Evolutionary conservation across 805 yeast genomes (phyloP), one percentile per base, ranked within the genome.

Genomic region (Sungouiozyma ichnusensis): DNA sequence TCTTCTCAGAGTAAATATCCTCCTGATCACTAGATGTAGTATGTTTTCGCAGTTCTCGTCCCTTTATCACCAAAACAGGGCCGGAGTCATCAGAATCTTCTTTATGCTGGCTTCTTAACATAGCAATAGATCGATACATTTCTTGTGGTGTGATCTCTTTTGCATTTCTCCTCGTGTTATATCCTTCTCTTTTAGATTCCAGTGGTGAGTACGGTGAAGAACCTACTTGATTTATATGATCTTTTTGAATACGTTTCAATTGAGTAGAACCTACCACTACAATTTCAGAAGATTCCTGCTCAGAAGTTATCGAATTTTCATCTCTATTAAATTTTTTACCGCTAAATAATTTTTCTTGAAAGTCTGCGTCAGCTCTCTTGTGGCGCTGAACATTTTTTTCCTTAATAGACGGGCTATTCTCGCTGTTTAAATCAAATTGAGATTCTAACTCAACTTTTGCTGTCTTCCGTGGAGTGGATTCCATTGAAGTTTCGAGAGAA

Each of bases 101-200:
- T n/a, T 63, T 65, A 43, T 70, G 71, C 34, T 70, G 67, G 41
- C 72, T 70, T 50, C 81, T 81, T 65, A 88, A 66, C 80, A 87
- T 78, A 35, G 86, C 79, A 50, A 87, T 81, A 3, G 95, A 86
- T 66, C 81, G 71, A 57, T 71, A 81, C 77, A 87, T 80, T 55
- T 88, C 96, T 38, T 81, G 75, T 1, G 96, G 95, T 29, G 81
- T 79, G 11, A 84, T 66, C 17, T 78, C 74, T n/a, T 63, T 40
- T 11, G 67, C 57, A 51, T 48, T 64, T 58, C 53, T 62, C 51
- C 54, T 58, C 9, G 54, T 51, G 1, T 47, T 57, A 41, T 66
- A 46, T 51, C 55, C 55, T 45, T 67, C 68, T 3, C 55, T 36
- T 24, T 24, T 24, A 11, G 6, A 9, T 27, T 19, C 24, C 16